Base-by-base conservation (phyloP, 2,329 filamentous ascomycete species). In the Aspergillus fischeri region DNA sequence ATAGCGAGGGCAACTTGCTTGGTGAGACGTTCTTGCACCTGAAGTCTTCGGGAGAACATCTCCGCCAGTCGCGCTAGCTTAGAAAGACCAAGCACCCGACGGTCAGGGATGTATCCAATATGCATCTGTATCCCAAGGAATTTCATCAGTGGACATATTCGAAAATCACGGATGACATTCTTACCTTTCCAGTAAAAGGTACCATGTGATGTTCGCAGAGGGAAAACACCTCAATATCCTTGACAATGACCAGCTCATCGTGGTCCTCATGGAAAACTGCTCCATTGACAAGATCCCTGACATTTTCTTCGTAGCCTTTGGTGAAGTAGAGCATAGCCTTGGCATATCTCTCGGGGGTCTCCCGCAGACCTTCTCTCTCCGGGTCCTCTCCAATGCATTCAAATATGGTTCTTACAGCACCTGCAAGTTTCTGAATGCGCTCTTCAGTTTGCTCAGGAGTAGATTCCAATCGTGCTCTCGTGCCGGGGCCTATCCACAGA, bases 151-250 rank as follows among this genome's bases (percentile, higher is more conserved):
- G 61, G 60, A 60, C 42, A 54, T 55, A 42, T 47, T 51, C 20
- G 45, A 52, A 47, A n/a, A 21, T 11, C 27, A 29, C 24, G 8
- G 1, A 41, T 14, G 28, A 17, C 17, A 17, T 21, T 60, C 73
- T 51, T 80, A 92, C 91, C 85, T 96, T 97, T 68, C 94, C 94
- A 3, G 85, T 93, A 69, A 99, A 99, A 0, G 94, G 94, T 7
- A 99, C 93, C 72, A 99, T 83, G 72, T 99, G 94, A 74, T 99
- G 94, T 78, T 99, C 94, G 80, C 94, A 99, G 47, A 97, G 80
- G 62, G 89, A 93, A 75, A 92, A 96, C 11, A 97, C 85, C 72
- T 97, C 92, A 68, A 99, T 97, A 70, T 97, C 92, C 78, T 96
- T 96, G 58, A 99, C 91, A 68, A 97, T 96, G 29, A 99, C 92